Evolutionary conservation across 805 yeast genomes (phyloP), one percentile per base, ranked within the genome.

Genomic region (Ascoidea tarda): DNA sequence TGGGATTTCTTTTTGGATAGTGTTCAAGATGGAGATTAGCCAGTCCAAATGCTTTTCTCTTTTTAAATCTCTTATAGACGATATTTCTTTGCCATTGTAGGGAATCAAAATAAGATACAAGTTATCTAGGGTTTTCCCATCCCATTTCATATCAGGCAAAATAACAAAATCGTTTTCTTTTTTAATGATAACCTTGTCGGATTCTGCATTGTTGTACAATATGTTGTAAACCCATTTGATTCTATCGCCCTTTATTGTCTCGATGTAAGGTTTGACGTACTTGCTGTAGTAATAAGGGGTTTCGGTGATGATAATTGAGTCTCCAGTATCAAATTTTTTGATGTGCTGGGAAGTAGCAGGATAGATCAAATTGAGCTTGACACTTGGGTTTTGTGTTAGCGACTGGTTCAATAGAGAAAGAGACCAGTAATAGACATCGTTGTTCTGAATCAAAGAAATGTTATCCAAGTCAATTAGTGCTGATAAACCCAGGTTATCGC

Each of bases 131-230:
- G 79, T 79, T 50, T 73, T 69, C 4, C 85, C 81, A 63, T 91
- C 96, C 99, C 99, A 93, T 64, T 90, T 90, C 95, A 91, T 87
- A 66, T 91, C 97, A 0, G 98, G 98, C 47, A 90, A 71, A 49
- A 93, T 67, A 5, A 89, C 79, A 61, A 86, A 87, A 16, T 90
- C 89, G 47, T 63, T 64, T 0, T 60, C 58, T 21, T 77, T 77
- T 33, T 79, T 76, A 46, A 66, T 67, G 1, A 89, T 72, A n/a
- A 91, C 79, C 21, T 87, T 69, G 42, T 90, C 97, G 0, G 87
- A 75, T 65, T 91, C 99, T 31, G 84, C 87, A 4, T 90, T 95
- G 49, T 86, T 75, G 62, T 74, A 77, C 48, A 93, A 68, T 52
- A 91, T 91, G 60, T 89, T 90, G 55, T 79, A 72, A 2, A 93